Conservation (phyloP, 2,329 filamentous ascomycete species). For the Ambrosiella cleistominuta region DNA sequence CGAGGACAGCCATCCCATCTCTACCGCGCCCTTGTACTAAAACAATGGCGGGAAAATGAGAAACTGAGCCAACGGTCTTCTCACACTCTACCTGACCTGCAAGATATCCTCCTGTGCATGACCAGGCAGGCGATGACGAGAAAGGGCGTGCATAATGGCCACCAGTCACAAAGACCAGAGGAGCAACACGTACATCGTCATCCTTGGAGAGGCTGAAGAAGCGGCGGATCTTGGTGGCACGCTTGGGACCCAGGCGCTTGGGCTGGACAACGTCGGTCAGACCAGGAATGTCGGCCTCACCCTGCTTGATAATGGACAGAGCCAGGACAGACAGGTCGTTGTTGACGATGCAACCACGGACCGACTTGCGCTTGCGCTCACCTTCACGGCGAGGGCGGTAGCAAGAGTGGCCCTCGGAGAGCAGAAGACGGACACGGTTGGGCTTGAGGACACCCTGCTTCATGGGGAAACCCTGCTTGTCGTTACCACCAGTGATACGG, state of each 20-base stretch:
- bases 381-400: conserved; percentile 95
- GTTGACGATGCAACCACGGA: conserved; percentile 96
- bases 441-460: conserved; percentile 99
- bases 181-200: conserved; percentile 79
- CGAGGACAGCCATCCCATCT: conserved; percentile 7
- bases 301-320: conserved; percentile 94
- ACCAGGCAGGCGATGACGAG: conserved; percentile 55
- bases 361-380: conserved; percentile 98
- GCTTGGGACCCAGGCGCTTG: conserved; percentile 99
- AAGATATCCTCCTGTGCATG: conserved; percentile 25
- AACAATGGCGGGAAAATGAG: not conserved
- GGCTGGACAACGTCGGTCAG: conserved; percentile 95
- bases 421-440: conserved; percentile 93
- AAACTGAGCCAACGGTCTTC: conserved; percentile 20
- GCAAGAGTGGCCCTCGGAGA: conserved; percentile 94
- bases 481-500: conserved; percentile 98
- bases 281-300: conserved; percentile 82
- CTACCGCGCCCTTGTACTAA: not conserved
- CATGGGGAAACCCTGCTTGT: conserved; percentile 99
- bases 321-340: conserved; percentile 90
- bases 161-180: conserved; percentile 24
- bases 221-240: conserved; percentile 97
- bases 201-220: conserved; percentile 99
- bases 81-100: conserved; percentile 43
- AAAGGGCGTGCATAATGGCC: conserved; percentile 19